A percentile compares a stretch with the other conserved stretches of the same genome.
Evolutionary conservation across 2,329 filamentous ascomycete species (phyloP).

Genomic region (Neofusicoccum parvum): DNA sequence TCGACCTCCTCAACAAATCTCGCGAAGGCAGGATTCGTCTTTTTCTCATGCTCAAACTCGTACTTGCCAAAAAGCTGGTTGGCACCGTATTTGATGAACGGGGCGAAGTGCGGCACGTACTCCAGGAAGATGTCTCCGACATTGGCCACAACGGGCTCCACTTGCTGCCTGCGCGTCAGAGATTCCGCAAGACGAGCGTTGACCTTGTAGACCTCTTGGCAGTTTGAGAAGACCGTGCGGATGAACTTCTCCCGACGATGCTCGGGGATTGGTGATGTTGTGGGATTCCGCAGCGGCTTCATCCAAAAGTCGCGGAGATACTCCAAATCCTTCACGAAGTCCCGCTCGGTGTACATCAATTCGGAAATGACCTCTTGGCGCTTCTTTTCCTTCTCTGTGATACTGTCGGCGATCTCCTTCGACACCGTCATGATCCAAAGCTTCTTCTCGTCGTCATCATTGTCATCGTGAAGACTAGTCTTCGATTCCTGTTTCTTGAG

Average conservation of each 20-base stretch:
- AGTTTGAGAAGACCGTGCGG: constrained; percentile 92
- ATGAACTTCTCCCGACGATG: constrained; percentile 88
- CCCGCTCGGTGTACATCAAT: constrained; percentile 96
- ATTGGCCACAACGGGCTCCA: constrained; percentile 82
- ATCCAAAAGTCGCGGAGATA: constrained; percentile 99
- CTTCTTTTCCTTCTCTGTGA: constrained; percentile 92
- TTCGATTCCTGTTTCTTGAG: constrained; percentile 72
- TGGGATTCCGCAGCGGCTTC: constrained; percentile 73
- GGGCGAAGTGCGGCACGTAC: constrained; percentile 88
- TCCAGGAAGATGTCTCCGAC: constrained; percentile 94
- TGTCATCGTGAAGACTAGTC: constrained; percentile 79
- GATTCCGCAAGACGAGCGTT: constrained; percentile 86
- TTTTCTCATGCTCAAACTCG: constrained; percentile 95
- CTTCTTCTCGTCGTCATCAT: constrained; percentile 92
- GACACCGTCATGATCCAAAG: constrained; percentile 99
- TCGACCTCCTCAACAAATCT: constrained; percentile 97
- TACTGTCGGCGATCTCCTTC: constrained; percentile 88
- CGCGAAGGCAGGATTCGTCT: constrained; percentile 78
- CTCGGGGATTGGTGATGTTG: constrained; percentile 81
- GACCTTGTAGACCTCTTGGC: constrained; percentile 89
- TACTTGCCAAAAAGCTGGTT: constrained; percentile 97
- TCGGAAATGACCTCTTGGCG: constrained; percentile 97
- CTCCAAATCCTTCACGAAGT: constrained; percentile 98
- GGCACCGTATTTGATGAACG: constrained; percentile 94
- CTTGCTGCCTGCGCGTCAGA: constrained; percentile 88